Evolutionary conservation across 2,329 filamentous ascomycete species (phyloP), one percentile per base, ranked within the genome.

Genomic region (Aspergillus floridensis): DNA sequence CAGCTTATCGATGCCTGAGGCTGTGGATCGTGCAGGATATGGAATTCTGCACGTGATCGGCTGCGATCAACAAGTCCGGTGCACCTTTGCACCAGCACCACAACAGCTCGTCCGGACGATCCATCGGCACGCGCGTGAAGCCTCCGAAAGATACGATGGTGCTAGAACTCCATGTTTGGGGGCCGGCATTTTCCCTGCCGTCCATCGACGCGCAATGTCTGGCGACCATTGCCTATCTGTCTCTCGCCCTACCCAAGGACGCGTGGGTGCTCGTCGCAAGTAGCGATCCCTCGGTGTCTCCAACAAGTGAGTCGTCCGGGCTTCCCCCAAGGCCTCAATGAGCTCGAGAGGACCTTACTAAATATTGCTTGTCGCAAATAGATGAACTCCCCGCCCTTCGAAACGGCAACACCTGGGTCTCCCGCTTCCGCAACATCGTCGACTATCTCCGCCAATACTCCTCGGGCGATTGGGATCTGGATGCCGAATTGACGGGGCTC

Each of bases 201-300:
- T 98, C 95, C 48, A 89, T 98, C 69, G 93, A 98, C 70, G 82
- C 93, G 49, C 91, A 96, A 80, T 98, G 93, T 72, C 85, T 96
- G 61, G 93, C 93, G 29, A 83, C 89, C 48, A 86, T 96, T 65
- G 86, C 90, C 56, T 93, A 93, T 73, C 82, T 96, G 59, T 84
- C 86, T 61, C 80, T 86, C 67, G 83, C 82, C 59, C 79, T 91
- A 24, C 82, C 84, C 38, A 73, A 76, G 58, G 73, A 80, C 51
- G 77, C 84, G 66, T 96, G 90, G 89, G 81, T 84, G 63, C 79
- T 96, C 63, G 79, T 95, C 65, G 85, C 88, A 49, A 89, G 85
- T 72, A 91, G 89, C 74, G 87, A 93, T 74, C 84, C 88, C 56
- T 85, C 86, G 47, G 77, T 89, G 64, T 88, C 87, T 69, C 87